Evolutionary conservation across 73 alveolate species (phyloP).

Genomic region (Paramecium biaurelia): DNA sequence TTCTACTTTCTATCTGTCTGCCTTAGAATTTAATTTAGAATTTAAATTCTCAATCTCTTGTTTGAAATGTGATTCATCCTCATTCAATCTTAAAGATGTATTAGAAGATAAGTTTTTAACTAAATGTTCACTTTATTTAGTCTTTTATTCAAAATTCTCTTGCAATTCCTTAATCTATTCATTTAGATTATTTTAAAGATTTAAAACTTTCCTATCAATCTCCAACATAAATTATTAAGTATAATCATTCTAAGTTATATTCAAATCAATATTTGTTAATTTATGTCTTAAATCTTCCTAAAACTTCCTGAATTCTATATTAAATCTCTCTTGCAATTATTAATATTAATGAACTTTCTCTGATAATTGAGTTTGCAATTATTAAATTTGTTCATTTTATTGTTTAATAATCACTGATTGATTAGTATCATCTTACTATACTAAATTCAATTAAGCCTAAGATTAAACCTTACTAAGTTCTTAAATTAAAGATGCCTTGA

Average conservation of each 20-base stretch:
- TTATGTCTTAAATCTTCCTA: neutral
- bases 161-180: conserved; percentile 15
- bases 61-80: conserved; percentile 38
- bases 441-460: neutral
- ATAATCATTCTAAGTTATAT: neutral
- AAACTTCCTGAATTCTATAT: conserved; percentile 33
- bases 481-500: neutral
- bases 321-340: conserved; percentile 17
- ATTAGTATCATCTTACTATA: neutral
- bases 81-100: neutral
- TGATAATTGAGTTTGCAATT: neutral
- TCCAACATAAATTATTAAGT: conserved; percentile 10
- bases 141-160: neutral
- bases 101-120: neutral
- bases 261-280: neutral
- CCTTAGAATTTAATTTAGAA: neutral
- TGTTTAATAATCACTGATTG: neutral
- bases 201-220: conserved; percentile 6
- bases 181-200: neutral
- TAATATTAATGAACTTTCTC: conserved; percentile 27
- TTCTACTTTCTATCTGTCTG: neutral
- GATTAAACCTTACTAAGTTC: neutral
- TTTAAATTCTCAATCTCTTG: neutral
- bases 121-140: neutral
- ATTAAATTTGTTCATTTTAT: neutral